phyloP scores from a whole-genome alignment of 192 early-diverging fungal species.

The Coemansia sp. region DNA sequence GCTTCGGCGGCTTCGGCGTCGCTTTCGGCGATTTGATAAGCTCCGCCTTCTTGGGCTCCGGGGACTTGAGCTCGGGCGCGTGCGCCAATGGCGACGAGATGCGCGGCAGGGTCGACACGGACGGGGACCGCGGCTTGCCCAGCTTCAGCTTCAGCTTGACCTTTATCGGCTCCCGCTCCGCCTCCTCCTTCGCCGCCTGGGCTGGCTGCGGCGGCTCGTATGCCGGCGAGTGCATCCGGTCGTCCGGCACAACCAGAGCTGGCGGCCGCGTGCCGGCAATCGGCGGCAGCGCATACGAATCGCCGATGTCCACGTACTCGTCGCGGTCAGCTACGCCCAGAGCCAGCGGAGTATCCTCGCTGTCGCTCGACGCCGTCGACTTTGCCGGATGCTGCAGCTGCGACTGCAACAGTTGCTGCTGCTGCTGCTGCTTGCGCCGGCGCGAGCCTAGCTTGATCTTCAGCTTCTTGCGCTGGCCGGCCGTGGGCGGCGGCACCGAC shows the following conservation, averaged over 20 bases:
- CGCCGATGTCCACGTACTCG: slow-evolving; percentile 3
- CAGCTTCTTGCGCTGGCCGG: slow-evolving; percentile 26
- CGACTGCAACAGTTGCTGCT: too few species aligned
- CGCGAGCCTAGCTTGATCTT: slow-evolving; percentile 41
- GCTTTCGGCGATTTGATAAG: not conserved
- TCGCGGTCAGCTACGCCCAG: slow-evolving; percentile 2
- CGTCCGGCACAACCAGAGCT: slow-evolving; percentile 14
- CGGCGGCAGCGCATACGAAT: slow-evolving; percentile 10
- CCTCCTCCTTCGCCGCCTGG: not conserved
- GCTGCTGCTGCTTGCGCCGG: too few species aligned
- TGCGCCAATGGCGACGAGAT: slow-evolving; percentile 32
- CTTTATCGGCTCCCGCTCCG: slow-evolving; percentile 9
- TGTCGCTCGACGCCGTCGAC: slow-evolving; percentile 34
- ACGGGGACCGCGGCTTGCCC: not conserved
- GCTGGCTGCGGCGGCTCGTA: slow-evolving; percentile 9
- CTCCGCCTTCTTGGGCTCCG: not conserved
- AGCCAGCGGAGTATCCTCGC: slow-evolving; percentile 47
- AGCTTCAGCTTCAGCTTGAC: slow-evolving; percentile 46
- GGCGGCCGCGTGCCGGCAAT: slow-evolving; percentile 43
- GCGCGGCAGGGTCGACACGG: slow-evolving; percentile 17
- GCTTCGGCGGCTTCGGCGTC: not conserved
- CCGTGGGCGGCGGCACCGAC: slow-evolving; percentile 26
- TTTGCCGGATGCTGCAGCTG: not conserved
- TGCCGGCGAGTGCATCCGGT: slow-evolving; percentile 21
- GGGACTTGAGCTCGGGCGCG: not conserved